Evolutionary conservation across 2,329 filamentous ascomycete genomes (phyloP), one percentile per base, ranked within the genome.

Genomic region (Byssothecium circinans): DNA sequence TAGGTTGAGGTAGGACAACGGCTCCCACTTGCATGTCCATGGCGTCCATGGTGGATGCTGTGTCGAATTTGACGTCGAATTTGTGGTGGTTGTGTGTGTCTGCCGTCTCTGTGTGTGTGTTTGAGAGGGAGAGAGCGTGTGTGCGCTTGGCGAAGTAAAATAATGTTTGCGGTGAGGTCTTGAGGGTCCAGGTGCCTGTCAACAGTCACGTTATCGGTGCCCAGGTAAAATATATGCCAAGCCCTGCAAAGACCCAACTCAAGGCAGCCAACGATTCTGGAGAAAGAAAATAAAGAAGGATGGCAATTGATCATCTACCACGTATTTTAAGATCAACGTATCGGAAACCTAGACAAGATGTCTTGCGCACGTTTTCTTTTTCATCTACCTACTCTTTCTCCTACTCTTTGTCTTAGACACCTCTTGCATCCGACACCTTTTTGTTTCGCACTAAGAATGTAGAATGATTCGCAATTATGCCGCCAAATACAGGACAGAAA

Each of bases 351-450:
- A 18, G 14, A 22, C 32, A 25, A 10, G 23, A 19, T 20, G 30
- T 35, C 30, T 36, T 27, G 18, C 33, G 11, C 19, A 32, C 29
- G 29, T 32, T 32, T 32, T 32, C 23, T 22, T 41, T 41, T 41
- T 41, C 39, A 33, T 41, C 25, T 41, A 41, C 39, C 8, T 17
- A 8, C 19, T 29, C 18, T 15, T 17, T 25, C 19, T 29, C 18
- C 29, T 43, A 19, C 39, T 29, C 29, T 34, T 43, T 14, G 22
- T 40, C 37, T 29, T 4, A 10, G 12, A 15, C 33, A n/a, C 19
- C 23, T 44, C 44, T 50, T 41, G 49, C 45, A 46, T 54, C 50
- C 53, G 34, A 52, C 43, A 42, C 49, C 49, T 54, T 60, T 57
- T 54, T 50, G n/a, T 52, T 19, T 29, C 34, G 23, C 11, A 27